phyloP scores from a whole-genome alignment of 2,329 filamentous ascomycete species.

The Blumeria graminis region DNA sequence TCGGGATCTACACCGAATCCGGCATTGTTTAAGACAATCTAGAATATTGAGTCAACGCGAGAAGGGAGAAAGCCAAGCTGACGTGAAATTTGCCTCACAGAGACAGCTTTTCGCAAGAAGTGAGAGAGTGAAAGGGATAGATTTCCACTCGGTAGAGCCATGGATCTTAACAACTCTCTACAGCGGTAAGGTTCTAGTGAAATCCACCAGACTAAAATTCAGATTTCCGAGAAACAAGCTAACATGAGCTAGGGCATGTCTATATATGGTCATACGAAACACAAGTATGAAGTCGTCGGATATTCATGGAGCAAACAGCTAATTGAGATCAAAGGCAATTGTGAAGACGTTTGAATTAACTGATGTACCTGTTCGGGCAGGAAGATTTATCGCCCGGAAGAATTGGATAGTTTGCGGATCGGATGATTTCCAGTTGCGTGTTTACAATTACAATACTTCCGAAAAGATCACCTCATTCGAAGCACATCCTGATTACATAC shows the following conservation, averaged over 20 bases:
- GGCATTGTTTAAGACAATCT: not conserved
- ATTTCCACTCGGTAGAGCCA: conserved; percentile 92
- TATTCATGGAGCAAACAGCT: conserved; percentile 2
- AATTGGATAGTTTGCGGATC: conserved; percentile 97
- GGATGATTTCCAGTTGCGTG: conserved; percentile 68
- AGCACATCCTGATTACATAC: conserved; percentile 94
- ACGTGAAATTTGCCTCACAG: conserved; percentile 23
- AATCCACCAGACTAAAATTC: too few species aligned
- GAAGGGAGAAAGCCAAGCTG: conserved; percentile 12
- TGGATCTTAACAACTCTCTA: conserved; percentile 94
- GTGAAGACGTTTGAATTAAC: conserved; percentile 98
- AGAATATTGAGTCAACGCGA: conserved; percentile 5
- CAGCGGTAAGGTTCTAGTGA: conserved; percentile 38
- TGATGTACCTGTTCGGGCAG: conserved; percentile 90
- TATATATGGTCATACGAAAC: conserved; percentile 99
- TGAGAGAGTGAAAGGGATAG: conserved; percentile 89
- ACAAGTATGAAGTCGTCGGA: conserved; percentile 24
- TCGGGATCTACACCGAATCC: not conserved
- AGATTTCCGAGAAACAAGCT: too few species aligned
- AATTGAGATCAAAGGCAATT: conserved; percentile 32
- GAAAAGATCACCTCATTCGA: conserved; percentile 97
- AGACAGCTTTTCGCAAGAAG: conserved; percentile 69
- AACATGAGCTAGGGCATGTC: conserved; percentile 48
- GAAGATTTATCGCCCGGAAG: conserved; percentile 89
- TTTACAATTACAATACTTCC: conserved; percentile 98